A percentile compares a stretch with the other conserved stretches of the same genome.
phyloP scores from a whole-genome alignment of 352 stramenopile genomes.

The Phytophthora meadii region DNA sequence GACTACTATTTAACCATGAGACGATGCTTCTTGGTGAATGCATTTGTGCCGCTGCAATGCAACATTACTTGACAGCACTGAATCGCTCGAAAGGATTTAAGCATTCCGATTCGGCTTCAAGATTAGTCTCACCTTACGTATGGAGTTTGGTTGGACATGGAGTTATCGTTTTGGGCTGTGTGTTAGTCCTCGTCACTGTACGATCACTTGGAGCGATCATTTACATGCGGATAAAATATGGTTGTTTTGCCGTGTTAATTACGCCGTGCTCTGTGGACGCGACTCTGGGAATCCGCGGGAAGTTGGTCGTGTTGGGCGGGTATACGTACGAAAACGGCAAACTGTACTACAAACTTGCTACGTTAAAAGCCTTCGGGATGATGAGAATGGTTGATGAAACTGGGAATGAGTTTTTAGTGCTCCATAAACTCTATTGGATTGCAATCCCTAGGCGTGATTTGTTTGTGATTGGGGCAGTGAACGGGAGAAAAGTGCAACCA shows the following conservation, averaged over 20 bases:
- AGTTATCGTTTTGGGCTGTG: constrained; percentile 30
- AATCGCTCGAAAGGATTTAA: constrained; percentile 32
- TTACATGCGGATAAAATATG: constrained; percentile 22
- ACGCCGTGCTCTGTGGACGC: constrained; percentile 32
- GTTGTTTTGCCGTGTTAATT: constrained; percentile 22
- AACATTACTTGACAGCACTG: constrained; percentile 36
- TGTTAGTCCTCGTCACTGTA: constrained; percentile 25
- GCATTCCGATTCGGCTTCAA: constrained; percentile 8
- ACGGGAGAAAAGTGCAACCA: constrained; percentile 25
- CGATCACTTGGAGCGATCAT: constrained; percentile 32
- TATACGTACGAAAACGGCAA: constrained; percentile 27
- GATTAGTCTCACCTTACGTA: constrained; percentile 32
- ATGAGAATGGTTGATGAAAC: constrained; percentile 31
- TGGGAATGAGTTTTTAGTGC: constrained; percentile 27
- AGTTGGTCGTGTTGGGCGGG: constrained; percentile 30
- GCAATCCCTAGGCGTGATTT: constrained; percentile 25
- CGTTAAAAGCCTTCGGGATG: constrained; percentile 39
- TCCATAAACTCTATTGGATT: constrained; percentile 39
- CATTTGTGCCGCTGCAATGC: constrained; percentile 31
- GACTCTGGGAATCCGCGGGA: constrained; percentile 23
- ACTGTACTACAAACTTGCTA: constrained; percentile 30
- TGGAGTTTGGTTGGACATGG: constrained; percentile 42
- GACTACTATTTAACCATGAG: constrained; percentile 45
- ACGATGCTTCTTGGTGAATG: constrained; percentile 41
- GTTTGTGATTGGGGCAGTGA: constrained; percentile 33